Conservation (phyloP, 306 rosid genomes). For the Prunus mume region DNA sequence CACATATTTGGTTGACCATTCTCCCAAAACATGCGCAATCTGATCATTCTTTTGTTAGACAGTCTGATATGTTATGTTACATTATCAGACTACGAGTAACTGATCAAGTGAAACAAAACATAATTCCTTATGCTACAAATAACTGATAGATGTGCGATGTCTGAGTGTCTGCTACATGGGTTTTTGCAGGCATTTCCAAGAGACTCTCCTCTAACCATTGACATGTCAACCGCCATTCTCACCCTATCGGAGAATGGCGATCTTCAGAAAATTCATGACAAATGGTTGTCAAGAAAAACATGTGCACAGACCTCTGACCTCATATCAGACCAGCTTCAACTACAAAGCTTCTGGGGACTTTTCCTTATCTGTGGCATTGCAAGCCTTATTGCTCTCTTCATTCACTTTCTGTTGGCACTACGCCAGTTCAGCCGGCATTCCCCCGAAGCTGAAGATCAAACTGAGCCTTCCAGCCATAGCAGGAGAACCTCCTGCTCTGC, state of each 20-base stretch:
- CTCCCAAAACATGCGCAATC: no score
- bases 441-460: constrained; percentile 9
- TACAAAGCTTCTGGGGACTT: constrained; percentile 45
- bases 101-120: not conserved
- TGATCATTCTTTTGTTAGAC: no score
- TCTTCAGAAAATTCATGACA: constrained; percentile 36
- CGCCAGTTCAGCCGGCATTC: constrained; percentile 27
- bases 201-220: constrained; percentile 47
- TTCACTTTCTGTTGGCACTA: constrained; percentile 14
- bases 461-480: constrained; percentile 4
- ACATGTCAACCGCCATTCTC: constrained; percentile 48
- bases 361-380: constrained; percentile 31
- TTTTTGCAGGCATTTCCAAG: constrained; percentile 44
- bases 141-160: not conserved
- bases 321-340: constrained; percentile 30
- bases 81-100: no score
- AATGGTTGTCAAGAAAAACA: constrained; percentile 40
- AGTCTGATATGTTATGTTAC: not conserved
- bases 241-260: constrained; percentile 41
- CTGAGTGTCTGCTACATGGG: not conserved
- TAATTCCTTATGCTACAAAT: no score
- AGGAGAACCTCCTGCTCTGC: not conserved
- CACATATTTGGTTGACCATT: no score
- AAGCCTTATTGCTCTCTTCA: constrained; percentile 24
- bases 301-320: constrained; percentile 10